Percentiles rank a stretch among this genome's conserved stretches.
Evolutionary conservation across 1,284 basidiomycete genomes (phyloP).

Genomic region (Meira miltonrushii): DNA sequence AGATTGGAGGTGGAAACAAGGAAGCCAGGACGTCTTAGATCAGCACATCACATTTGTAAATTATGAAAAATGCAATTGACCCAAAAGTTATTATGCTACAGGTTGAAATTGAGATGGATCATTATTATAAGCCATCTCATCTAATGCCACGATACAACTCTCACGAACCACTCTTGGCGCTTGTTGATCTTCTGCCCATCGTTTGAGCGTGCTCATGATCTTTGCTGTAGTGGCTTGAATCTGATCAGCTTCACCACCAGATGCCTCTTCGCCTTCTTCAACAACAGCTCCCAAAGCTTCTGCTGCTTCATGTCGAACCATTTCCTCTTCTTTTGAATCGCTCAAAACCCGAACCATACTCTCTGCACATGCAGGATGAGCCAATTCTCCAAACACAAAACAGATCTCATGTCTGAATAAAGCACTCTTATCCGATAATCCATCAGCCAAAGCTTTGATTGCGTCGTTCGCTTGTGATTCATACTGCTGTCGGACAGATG

Average conservation of each 20-base stretch:
- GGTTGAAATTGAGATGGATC: conserved; percentile 52
- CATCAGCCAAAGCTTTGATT: conserved; percentile 82
- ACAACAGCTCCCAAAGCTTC: conserved; percentile 96
- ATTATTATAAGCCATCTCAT: conserved; percentile 56
- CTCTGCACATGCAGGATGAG: conserved; percentile 81
- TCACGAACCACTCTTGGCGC: conserved; percentile 86
- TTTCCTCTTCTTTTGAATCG: conserved; percentile 74
- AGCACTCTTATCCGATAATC: conserved; percentile 76
- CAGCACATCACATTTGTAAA: not conserved
- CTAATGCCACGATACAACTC: conserved; percentile 91
- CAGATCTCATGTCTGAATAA: conserved; percentile 97
- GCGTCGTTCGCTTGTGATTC: conserved; percentile 56
- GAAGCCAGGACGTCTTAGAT: not conserved
- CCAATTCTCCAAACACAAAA: conserved; percentile 94
- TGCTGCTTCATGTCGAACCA: conserved; percentile 98
- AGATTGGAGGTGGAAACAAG: conserved; percentile 16
- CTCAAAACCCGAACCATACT: conserved; percentile 73
- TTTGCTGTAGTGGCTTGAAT: conserved; percentile 15
- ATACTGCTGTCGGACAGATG: conserved; percentile 6
- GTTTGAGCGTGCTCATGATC: conserved; percentile 76
- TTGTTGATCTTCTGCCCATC: conserved; percentile 73
- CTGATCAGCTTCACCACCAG: conserved; percentile 53
- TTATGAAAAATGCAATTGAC: not conserved
- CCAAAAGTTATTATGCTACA: conserved; percentile 11
- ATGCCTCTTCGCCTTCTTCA: conserved; percentile 62